These are phyloP conservation scores for Apiospora saccharicola DNA, from an alignment of 2,329 filamentous ascomycete genomes.

Conservation along the genomic window DNA sequence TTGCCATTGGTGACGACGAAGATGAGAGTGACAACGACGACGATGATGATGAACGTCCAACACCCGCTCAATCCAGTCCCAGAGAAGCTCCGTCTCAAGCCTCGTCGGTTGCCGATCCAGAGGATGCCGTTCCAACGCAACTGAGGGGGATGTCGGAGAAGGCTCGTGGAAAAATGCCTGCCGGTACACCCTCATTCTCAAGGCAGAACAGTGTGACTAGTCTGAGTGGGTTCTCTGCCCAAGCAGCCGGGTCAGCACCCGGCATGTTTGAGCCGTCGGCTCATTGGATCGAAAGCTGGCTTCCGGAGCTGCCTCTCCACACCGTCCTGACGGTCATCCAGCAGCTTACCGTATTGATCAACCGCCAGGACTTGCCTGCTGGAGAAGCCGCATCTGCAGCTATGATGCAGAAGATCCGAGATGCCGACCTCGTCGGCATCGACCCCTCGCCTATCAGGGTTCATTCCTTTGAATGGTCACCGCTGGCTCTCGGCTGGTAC, in stretches of 20 bases:
- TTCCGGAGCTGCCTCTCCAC: slow-evolving; percentile 89
- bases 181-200: slow-evolving; percentile 81
- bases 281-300: slow-evolving; percentile 91
- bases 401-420: slow-evolving; percentile 62
- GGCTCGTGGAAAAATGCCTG: slow-evolving; percentile 93
- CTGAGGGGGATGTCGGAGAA: slow-evolving; percentile 96
- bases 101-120: slow-evolving; percentile 71
- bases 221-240: slow-evolving; percentile 60
- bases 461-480: slow-evolving; percentile 94
- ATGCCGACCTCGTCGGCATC: slow-evolving; percentile 72
- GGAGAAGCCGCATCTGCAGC: slow-evolving; percentile 52
- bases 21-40: slow-evolving; percentile 57
- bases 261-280: slow-evolving; percentile 79
- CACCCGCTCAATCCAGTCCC: slow-evolving; percentile 68
- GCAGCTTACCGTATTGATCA: slow-evolving; percentile 65
- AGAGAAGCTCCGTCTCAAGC: slow-evolving; percentile 69
- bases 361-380: slow-evolving; percentile 54
- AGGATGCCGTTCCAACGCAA: slow-evolving; percentile 84
- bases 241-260: slow-evolving; percentile 64
- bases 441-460: slow-evolving; percentile 78
- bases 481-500: slow-evolving; percentile 91
- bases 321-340: slow-evolving; percentile 81
- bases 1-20: slow-evolving; percentile 89
- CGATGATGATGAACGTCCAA: slow-evolving; percentile 58
- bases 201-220: slow-evolving; percentile 90